Evolutionary conservation across 129 eudicot species (phyloP).

Genomic region (Heracleum sosnowskyi): DNA sequence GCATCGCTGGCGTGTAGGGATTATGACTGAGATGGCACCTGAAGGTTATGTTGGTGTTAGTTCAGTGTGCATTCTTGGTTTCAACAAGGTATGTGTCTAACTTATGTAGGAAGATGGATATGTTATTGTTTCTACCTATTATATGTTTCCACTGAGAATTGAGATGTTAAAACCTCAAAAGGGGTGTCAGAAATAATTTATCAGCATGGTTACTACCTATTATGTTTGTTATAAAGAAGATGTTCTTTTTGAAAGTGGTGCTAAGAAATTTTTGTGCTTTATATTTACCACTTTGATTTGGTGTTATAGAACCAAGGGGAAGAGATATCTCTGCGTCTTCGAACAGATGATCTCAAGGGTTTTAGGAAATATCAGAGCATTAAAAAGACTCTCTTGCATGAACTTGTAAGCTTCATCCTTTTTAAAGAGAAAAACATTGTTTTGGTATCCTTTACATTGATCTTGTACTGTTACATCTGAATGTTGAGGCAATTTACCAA

Average conservation of each 20-base stretch:
- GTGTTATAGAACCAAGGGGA: slow-evolving; percentile 77
- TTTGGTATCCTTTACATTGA: not conserved
- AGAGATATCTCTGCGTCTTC: slow-evolving; percentile 92
- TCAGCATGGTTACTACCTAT: not conserved
- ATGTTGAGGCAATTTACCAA: not conserved
- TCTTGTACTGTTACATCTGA: not conserved
- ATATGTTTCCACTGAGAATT: not conserved
- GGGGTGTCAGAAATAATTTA: not conserved
- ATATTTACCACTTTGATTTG: slow-evolving; percentile 8
- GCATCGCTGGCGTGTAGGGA: slow-evolving; percentile 98
- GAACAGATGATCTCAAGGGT: slow-evolving; percentile 94
- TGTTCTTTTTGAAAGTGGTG: not conserved
- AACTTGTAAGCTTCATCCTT: slow-evolving; percentile 50
- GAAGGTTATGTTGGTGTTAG: slow-evolving; percentile 92
- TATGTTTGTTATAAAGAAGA: not conserved
- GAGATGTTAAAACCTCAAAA: not conserved
- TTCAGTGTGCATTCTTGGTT: slow-evolving; percentile 88
- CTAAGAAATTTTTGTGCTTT: not conserved
- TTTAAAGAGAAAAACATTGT: not conserved
- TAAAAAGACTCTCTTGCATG: slow-evolving; percentile 85
- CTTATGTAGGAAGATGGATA: not conserved
- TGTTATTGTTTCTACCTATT: not conserved
- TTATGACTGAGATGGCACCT: slow-evolving; percentile 98
- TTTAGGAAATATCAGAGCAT: slow-evolving; percentile 87
- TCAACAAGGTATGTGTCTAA: slow-evolving; percentile 57